These are phyloP conservation scores for Malbranchea cinnamomea DNA, from an alignment of 2,329 filamentous ascomycete genomes.

Conservation along the genomic window DNA sequence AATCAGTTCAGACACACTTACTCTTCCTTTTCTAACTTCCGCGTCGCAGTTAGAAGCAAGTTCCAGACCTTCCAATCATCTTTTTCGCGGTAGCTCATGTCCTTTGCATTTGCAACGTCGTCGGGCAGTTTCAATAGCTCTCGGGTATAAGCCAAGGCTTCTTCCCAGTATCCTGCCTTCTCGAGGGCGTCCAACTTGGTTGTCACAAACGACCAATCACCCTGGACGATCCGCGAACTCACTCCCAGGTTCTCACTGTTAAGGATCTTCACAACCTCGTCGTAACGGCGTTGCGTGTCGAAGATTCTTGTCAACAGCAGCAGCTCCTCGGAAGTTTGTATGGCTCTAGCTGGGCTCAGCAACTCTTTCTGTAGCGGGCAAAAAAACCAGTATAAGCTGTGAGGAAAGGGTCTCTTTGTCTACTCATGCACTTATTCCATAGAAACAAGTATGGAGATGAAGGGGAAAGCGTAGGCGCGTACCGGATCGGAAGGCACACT, in stretches of 20 bases:
- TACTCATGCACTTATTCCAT: no score
- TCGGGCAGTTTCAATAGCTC: slow-evolving; percentile 22
- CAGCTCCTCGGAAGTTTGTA: slow-evolving; percentile 33
- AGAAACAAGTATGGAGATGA: slow-evolving; percentile 2
- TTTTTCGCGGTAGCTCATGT: slow-evolving; percentile 18
- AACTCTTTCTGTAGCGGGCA: slow-evolving; percentile 22
- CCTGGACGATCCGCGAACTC: slow-evolving; percentile 27
- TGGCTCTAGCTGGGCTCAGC: slow-evolving; percentile 27
- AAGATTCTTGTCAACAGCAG: slow-evolving; percentile 30
- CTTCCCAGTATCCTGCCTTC: slow-evolving; percentile 24
- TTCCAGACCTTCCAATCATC: slow-evolving; percentile 34
- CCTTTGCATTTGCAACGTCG: slow-evolving; percentile 15
- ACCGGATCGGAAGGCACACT: slow-evolving; percentile 30
- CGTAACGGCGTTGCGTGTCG: slow-evolving; percentile 23
- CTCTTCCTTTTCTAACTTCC: slow-evolving; percentile 19
- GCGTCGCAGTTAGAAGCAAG: slow-evolving; percentile 23
- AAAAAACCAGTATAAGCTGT: slow-evolving; percentile 11
- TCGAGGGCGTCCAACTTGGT: slow-evolving; percentile 25
- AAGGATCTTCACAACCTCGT: slow-evolving; percentile 29
- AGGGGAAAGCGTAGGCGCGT: slow-evolving; percentile 12
- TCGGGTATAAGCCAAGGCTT: slow-evolving; percentile 23
- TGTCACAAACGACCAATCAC: slow-evolving; percentile 28
- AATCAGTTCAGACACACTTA: slow-evolving; percentile 14
- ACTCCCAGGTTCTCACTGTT: slow-evolving; percentile 28
- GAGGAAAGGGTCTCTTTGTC: no score